Evolutionary conservation across 2,329 filamentous ascomycete genomes (phyloP).

Genomic region (Microcera coccophila): DNA sequence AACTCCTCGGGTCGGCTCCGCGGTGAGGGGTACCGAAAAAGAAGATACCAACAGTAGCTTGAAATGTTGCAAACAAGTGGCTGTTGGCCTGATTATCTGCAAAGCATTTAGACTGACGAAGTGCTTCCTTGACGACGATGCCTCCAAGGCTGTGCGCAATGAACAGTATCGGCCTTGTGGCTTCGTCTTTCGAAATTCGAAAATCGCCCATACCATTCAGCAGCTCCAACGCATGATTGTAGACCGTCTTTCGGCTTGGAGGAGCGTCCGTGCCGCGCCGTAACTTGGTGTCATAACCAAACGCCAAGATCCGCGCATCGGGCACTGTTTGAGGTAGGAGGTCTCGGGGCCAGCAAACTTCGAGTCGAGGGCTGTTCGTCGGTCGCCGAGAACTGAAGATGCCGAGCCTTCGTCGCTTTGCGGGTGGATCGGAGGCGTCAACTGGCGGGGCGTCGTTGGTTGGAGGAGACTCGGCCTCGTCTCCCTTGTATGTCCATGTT

Average conservation of each 20-base stretch:
- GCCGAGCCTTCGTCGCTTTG: slow-evolving; percentile 3
- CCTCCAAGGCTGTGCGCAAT: slow-evolving; percentile 35
- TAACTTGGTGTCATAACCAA: slow-evolving; percentile 30
- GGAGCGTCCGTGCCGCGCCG: slow-evolving; percentile 20
- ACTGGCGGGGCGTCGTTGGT: slow-evolving; percentile 3
- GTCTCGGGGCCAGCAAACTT: slow-evolving; percentile 28
- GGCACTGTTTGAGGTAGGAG: slow-evolving; percentile 22
- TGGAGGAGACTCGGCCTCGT: slow-evolving; percentile 1
- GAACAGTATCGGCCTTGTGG: slow-evolving; percentile 27
- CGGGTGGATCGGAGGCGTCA: slow-evolving; percentile 1
- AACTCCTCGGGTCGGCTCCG: slow-evolving; percentile 21
- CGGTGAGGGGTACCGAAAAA: slow-evolving; percentile 36
- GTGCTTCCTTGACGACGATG: slow-evolving; percentile 29
- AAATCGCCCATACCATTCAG: slow-evolving; percentile 33
- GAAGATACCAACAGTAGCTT: slow-evolving; percentile 25
- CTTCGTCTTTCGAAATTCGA: slow-evolving; percentile 25
- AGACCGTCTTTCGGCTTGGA: slow-evolving; percentile 27
- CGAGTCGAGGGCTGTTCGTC: slow-evolving; percentile 1
- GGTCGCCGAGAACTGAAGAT: neutral
- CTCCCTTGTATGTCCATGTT: slow-evolving; percentile 19
- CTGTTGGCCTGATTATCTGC: slow-evolving; percentile 3
- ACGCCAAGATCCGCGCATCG: slow-evolving; percentile 24
- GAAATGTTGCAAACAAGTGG: slow-evolving; percentile 14
- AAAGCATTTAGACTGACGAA: slow-evolving; percentile 11
- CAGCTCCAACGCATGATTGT: no score